Base-by-base conservation (phyloP, 192 early-diverging fungal species). In the Mortierella claussenii region DNA sequence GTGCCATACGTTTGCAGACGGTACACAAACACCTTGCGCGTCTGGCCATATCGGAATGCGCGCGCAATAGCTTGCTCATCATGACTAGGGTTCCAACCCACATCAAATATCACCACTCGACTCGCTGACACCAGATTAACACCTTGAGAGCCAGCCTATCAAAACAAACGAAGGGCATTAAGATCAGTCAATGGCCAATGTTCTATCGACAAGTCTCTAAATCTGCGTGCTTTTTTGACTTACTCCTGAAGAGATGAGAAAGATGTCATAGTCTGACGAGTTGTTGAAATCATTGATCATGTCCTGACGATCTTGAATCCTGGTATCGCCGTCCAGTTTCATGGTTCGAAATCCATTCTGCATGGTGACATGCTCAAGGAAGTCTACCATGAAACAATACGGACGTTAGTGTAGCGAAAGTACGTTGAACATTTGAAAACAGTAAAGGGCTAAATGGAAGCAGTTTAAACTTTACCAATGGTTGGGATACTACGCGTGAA, bases 11-110 rank as follows among this genome's bases (percentile, higher is more conserved):
- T 88, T 52, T 86, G 55, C 43, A 92, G 64, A 9, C 91, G 71
- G 54, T 94, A 94, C 4, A 92, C 87, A 71, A 78, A 88, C 21
- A 94, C 91, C 13, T 80, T 85, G n/a, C 85, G 81, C 18, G 55
- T 83, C 67, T 94, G 92, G 10, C 89, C 91, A 71, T 88, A 92
- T 11, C 90, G 84, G 68, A 91, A 90, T 10, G 82, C 85, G 6
- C 91, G 79, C 0, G 89, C 92, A 31, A 94, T 83, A 3, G 90
- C 89, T 78, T 94, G 92, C 46, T 94, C 88, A 59, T 91, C 90
- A 44, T 80, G 75, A 33, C 87, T 88, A 23, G 93, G 93, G 51
- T 94, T 95, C 92, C 92, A 95, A 37, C 90, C 91, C 27, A 87
- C 69, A 61, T 94, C 93, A 58, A 88, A 80, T 15, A 95, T 57